Evolutionary conservation across 2,329 filamentous ascomycete genomes (phyloP).

Genomic region (Monosporascus sp.): DNA sequence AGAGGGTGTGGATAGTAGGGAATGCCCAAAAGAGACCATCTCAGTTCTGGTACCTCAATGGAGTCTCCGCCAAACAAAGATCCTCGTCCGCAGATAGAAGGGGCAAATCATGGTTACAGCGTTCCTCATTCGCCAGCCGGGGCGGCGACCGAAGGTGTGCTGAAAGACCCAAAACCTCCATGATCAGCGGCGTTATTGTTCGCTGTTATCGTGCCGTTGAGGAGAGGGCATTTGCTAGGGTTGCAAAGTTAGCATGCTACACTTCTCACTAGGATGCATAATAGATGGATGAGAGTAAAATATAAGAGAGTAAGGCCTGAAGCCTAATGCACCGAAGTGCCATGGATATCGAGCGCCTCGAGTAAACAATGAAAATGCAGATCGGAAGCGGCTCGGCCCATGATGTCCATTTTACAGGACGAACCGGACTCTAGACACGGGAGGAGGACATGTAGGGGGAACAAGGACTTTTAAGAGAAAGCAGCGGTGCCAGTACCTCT

Average conservation of each 20-base stretch:
- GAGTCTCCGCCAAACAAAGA: background rate
- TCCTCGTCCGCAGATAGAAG: background rate
- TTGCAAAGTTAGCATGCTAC: slow-evolving; percentile 21
- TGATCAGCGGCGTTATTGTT: slow-evolving; percentile 51
- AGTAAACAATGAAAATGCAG: no score
- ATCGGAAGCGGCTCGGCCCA: background rate
- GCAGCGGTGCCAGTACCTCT: slow-evolving; percentile 63
- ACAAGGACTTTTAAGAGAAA: slow-evolving; percentile 17
- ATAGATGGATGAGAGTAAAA: background rate
- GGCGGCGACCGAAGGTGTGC: slow-evolving; percentile 25
- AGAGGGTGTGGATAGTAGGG: no score
- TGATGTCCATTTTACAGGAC: background rate
- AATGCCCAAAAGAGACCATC: no score
- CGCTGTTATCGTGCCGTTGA: slow-evolving; percentile 74
- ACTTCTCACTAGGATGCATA: slow-evolving; percentile 1
- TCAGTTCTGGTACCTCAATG: no score
- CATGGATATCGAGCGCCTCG: no score
- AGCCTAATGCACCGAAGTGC: no score
- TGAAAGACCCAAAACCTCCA: slow-evolving; percentile 53
- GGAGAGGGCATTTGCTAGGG: slow-evolving; percentile 63
- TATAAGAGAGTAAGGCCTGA: background rate
- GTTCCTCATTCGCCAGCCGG: slow-evolving; percentile 12
- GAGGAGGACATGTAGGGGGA: slow-evolving; percentile 9
- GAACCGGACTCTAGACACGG: slow-evolving; percentile 1
- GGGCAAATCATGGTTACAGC: background rate